Percentiles rank a stretch among this genome's conserved stretches.
These are phyloP conservation scores for Amborella trichopoda DNA, from an alignment of 164 flowering plant species.

Conservation along the genomic window DNA sequence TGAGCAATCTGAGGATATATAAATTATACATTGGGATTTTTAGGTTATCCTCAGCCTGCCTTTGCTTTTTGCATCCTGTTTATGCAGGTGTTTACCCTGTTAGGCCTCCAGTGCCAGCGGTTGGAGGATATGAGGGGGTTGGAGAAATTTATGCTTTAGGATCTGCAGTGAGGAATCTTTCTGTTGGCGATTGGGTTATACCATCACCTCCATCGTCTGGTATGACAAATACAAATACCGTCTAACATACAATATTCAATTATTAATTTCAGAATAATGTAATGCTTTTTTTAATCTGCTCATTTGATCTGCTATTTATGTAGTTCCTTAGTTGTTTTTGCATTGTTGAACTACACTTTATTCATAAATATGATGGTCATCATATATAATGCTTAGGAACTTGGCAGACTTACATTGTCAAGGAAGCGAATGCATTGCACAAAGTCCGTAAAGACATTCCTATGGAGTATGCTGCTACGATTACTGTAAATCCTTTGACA, in stretches of 20 bases:
- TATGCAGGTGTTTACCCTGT: slow-evolving; percentile 92
- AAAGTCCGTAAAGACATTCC: slow-evolving; percentile 62
- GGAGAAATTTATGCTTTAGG: slow-evolving; percentile 77
- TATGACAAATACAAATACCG: slow-evolving; percentile 12
- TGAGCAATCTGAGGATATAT: too few species aligned
- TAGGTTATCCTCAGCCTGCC: too few species aligned
- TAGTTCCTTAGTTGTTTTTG: background rate
- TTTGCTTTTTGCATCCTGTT: slow-evolving; percentile 2
- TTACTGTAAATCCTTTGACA: slow-evolving; percentile 87
- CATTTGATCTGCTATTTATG: background rate
- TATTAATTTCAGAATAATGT: background rate
- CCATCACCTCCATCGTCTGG: slow-evolving; percentile 90
- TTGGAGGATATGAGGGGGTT: slow-evolving; percentile 96
- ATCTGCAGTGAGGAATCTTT: slow-evolving; percentile 52
- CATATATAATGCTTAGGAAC: slow-evolving; percentile 35
- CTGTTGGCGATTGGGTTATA: slow-evolving; percentile 84
- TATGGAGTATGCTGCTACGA: slow-evolving; percentile 83
- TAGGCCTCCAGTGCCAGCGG: slow-evolving; percentile 78
- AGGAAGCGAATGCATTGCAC: slow-evolving; percentile 77
- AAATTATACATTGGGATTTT: too few species aligned
- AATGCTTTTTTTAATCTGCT: background rate
- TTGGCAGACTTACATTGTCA: slow-evolving; percentile 91
- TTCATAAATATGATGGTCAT: background rate
- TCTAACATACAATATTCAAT: background rate
- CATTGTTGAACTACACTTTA: background rate